phyloP scores from a whole-genome alignment of 2,329 filamentous ascomycete species.

The Xylariaceae sp. region DNA sequence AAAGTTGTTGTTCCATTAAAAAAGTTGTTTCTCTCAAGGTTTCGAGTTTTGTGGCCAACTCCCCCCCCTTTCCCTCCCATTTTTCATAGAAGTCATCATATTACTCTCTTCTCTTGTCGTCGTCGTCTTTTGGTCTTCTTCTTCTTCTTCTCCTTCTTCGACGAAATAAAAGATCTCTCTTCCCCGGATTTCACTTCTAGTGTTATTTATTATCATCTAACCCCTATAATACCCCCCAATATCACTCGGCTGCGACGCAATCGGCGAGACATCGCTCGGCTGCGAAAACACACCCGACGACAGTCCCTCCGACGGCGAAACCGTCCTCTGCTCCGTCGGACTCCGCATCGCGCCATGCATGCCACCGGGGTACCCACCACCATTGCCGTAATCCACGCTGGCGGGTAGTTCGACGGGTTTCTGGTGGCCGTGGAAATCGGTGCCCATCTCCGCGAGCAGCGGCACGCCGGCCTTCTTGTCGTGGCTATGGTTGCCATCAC shows the following conservation, averaged over 20 bases:
- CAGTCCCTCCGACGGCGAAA: not conserved
- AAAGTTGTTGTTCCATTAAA: too few species aligned
- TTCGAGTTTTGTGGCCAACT: not conserved
- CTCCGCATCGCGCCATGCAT: not conserved
- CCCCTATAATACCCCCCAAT: constrained; percentile 2
- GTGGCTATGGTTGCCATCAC: constrained; percentile 7
- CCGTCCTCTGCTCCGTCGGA: not conserved
- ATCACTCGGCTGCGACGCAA: constrained; percentile 6
- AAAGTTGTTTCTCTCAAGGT: too few species aligned
- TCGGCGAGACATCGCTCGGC: constrained; percentile 4
- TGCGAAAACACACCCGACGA: constrained; percentile 12
- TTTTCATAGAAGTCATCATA: not conserved
- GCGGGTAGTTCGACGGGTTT: constrained; percentile 22
- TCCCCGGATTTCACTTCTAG: not conserved
- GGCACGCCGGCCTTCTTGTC: constrained; percentile 16
- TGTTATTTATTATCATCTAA: not conserved
- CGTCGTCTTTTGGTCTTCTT: not conserved
- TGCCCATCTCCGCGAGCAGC: constrained; percentile 24
- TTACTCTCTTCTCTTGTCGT: not conserved
- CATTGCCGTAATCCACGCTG: not conserved
- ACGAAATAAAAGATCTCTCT: not conserved
- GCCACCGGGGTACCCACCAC: not conserved
- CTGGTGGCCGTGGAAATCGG: not conserved
- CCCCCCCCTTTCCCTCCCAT: not conserved
- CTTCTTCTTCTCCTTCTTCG: not conserved